Conservation (phyloP, 257 asterid genomes). For the Misopates orontium region DNA sequence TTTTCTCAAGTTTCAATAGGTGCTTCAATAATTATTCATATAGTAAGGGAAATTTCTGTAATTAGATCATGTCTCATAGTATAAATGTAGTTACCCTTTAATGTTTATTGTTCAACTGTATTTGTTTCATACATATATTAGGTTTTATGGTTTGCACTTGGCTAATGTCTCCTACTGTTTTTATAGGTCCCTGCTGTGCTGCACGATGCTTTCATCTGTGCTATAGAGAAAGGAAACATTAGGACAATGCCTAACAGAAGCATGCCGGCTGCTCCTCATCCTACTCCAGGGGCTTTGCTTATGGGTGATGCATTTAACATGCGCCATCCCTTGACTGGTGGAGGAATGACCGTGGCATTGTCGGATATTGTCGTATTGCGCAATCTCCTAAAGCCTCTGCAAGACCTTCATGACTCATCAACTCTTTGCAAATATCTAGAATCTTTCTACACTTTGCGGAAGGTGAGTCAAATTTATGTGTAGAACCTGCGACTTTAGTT, state of each 20-base stretch:
- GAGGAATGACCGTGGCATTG: conserved; percentile 56
- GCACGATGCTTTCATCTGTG: conserved; percentile 38
- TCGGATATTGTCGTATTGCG: conserved; percentile 49
- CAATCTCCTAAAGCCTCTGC: conserved; percentile 49
- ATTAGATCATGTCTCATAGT: too few relatives aligned
- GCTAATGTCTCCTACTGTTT: conserved; percentile 1
- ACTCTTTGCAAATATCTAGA: conserved; percentile 49
- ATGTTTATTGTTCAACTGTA: too few relatives aligned
- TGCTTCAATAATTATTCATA: too few relatives aligned
- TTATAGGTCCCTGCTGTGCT: conserved; percentile 43
- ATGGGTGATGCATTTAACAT: conserved; percentile 61
- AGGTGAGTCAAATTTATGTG: conserved; percentile 31
- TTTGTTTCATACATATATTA: too few relatives aligned
- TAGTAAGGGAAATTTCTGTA: too few relatives aligned
- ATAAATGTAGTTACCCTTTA: too few relatives aligned
- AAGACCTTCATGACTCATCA: conserved; percentile 43
- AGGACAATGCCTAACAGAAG: conserved; percentile 61
- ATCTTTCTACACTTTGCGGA: conserved; percentile 48
- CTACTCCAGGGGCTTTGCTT: conserved; percentile 54
- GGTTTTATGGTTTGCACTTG: background rate
- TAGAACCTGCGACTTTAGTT: background rate
- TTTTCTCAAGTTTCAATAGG: too few relatives aligned
- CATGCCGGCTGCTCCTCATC: conserved; percentile 63
- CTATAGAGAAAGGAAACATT: conserved; percentile 46
- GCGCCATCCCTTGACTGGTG: conserved; percentile 60